phyloP scores from a whole-genome alignment of 2,329 filamentous ascomycete genomes.

The Emericellopsis cladophorae region DNA sequence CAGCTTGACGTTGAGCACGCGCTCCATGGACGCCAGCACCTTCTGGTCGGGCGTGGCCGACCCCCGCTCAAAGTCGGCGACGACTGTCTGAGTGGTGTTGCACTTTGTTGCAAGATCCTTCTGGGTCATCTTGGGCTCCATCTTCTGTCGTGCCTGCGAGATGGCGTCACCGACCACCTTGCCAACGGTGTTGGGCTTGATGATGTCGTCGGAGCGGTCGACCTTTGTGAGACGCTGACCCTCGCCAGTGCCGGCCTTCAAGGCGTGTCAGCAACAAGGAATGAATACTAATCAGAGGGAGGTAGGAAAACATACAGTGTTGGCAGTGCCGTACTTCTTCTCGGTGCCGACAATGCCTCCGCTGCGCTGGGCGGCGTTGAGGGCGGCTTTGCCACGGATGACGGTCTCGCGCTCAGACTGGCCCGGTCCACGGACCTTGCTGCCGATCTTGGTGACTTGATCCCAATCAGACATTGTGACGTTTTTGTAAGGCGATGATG shows the following conservation, averaged over 20 bases:
- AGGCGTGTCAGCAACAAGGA: not conserved
- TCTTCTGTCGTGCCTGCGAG: slow-evolving; percentile 62
- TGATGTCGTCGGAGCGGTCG: slow-evolving; percentile 92
- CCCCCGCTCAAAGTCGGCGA: slow-evolving; percentile 79
- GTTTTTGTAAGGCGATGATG: not conserved
- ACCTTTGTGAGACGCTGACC: slow-evolving; percentile 97
- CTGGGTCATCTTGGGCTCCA: slow-evolving; percentile 93
- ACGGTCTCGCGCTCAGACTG: slow-evolving; percentile 67
- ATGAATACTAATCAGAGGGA: not conserved
- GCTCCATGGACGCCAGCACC: slow-evolving; percentile 65
- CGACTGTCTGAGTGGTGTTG: slow-evolving; percentile 69
- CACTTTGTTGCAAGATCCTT: slow-evolving; percentile 77
- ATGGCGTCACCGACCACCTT: slow-evolving; percentile 73
- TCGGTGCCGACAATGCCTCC: slow-evolving; percentile 72
- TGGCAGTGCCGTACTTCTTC: slow-evolving; percentile 77
- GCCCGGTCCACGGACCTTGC: slow-evolving; percentile 61
- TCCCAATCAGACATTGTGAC: slow-evolving; percentile 64
- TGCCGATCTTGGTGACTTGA: slow-evolving; percentile 82
- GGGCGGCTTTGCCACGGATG: slow-evolving; percentile 64
- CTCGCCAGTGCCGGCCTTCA: slow-evolving; percentile 34
- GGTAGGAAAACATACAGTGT: slow-evolving; percentile 49
- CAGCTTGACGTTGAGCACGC: slow-evolving; percentile 77
- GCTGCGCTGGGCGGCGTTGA: slow-evolving; percentile 81
- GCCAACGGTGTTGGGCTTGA: slow-evolving; percentile 90
- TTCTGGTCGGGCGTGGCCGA: slow-evolving; percentile 72